Evolutionary conservation across 2,329 filamentous ascomycete species (phyloP), one percentile per base, ranked within the genome.

Genomic region (Phyllosticta citriasiana): DNA sequence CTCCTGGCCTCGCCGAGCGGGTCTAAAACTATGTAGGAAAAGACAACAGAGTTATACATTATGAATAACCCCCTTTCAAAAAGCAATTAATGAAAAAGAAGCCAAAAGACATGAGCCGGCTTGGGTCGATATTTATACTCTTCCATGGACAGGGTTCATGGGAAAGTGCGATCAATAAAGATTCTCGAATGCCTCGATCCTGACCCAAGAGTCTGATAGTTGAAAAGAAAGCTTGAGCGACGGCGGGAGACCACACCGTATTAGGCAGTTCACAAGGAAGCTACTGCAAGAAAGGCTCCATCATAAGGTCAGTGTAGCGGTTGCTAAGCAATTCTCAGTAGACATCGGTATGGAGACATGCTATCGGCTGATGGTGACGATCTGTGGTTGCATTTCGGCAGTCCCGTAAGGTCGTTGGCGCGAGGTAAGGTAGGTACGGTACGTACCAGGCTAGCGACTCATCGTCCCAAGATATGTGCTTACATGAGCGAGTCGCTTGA

Each of bases 81-180:
- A 16, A 30, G 14, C 40, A 47, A n/a, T 47, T 7, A 16, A n/a
- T 7, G 40, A 47, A 47, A 47, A 7, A n/a, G 19, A 22, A 22
- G 19, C 5, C 40, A 2, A 5, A 7, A 47, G 3, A 47, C 14
- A 47, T 16, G 40, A 5, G 40, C 19, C 35, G 40, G 2, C 16
- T 14, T n/a, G 6, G 12, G 40, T 47, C 14, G 3, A 1, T 47
- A 47, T 47, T 47, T 16, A 47, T 47, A 47, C 16, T 47, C 12
- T n/a, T n/a, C 14, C 14, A 47, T 47, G 40, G 14, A n/a, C 40
- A 47, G n/a, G 16, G 40, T 3, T 47, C 6, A 2, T n/a, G 33
- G 53, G 24, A 10, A 60, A 24, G 40, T n/a, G 26, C 40, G 58
- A 60, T 56, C 53, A 56, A 56, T 56, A 24, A 55, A 50, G 58